phyloP scores from a whole-genome alignment of 2,329 filamentous ascomycete species.

The Aspergillus arachidicola region DNA sequence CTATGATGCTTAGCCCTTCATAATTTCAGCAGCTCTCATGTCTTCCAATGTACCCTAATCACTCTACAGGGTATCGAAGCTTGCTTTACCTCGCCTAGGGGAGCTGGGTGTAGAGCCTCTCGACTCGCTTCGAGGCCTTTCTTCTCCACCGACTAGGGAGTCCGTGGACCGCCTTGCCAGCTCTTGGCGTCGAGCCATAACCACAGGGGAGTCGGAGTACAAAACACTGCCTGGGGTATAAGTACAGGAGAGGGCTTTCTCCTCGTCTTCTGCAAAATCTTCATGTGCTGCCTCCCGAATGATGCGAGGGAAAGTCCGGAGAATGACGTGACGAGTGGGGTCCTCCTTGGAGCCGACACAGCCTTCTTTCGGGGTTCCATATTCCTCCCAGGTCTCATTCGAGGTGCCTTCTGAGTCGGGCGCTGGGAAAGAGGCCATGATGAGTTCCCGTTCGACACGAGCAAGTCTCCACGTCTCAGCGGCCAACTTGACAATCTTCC shows the following conservation, averaged over 20 bases:
- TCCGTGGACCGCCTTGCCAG: constrained; percentile 36
- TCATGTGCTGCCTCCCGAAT: constrained; percentile 55
- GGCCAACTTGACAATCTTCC: constrained; percentile 60
- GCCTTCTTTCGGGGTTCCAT: constrained; percentile 27
- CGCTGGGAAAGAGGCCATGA: constrained; percentile 54
- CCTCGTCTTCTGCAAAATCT: constrained; percentile 50
- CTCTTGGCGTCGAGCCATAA: constrained; percentile 44
- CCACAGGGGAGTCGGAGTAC: constrained; percentile 51
- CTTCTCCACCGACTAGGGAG: constrained; percentile 13
- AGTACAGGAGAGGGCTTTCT: constrained; percentile 47
- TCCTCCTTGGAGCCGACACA: constrained; percentile 18
- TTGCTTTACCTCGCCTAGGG: neutral
- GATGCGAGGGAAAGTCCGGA: constrained; percentile 57
- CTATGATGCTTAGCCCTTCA: neutral
- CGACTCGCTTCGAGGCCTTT: constrained; percentile 16
- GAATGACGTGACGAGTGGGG: constrained; percentile 46
- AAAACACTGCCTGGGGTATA: constrained; percentile 54
- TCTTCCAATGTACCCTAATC: neutral
- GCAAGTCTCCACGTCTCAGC: constrained; percentile 62
- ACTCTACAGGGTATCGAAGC: constrained; percentile 3
- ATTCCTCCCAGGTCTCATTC: constrained; percentile 43
- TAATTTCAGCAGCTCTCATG: neutral
- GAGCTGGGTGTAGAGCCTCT: constrained; percentile 16
- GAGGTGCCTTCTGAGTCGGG: constrained; percentile 37
- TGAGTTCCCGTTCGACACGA: constrained; percentile 58